phyloP scores from a whole-genome alignment of 306 rosid species.

The Quercus agrifolia region DNA sequence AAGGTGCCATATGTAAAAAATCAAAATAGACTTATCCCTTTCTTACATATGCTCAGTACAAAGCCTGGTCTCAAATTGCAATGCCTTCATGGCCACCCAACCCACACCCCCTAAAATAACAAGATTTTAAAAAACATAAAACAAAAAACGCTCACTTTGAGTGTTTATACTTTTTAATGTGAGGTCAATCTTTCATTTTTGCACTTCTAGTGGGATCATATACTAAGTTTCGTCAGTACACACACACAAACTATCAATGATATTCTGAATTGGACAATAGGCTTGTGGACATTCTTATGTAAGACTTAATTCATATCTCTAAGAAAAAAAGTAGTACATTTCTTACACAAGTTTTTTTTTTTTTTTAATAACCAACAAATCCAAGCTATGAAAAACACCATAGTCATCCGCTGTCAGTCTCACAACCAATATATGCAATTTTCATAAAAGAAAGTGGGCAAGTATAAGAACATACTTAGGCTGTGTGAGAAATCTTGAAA shows the following conservation, averaged over 20 bases:
- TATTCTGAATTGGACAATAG: not conserved
- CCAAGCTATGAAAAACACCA: not conserved
- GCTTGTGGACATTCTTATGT: not conserved
- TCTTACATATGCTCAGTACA: too few species aligned
- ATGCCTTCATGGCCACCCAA: too few species aligned
- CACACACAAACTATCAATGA: not conserved
- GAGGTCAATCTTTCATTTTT: too few species aligned
- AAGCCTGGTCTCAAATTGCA: too few species aligned
- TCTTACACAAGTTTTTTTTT: not conserved
- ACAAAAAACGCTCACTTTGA: too few species aligned
- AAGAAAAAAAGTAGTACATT: not conserved
- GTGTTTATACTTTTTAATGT: too few species aligned
- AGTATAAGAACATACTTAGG: slow-evolving; percentile 65
- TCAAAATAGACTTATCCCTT: too few species aligned
- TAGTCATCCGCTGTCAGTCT: not conserved
- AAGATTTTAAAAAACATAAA: too few species aligned
- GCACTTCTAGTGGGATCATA: not conserved
- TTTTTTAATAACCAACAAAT: not conserved
- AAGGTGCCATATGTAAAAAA: too few species aligned
- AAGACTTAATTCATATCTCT: not conserved
- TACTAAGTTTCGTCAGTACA: not conserved
- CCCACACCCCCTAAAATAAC: too few species aligned
- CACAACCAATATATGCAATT: not conserved
- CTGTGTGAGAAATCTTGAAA: slow-evolving; percentile 92
- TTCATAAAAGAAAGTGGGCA: not conserved